Evolutionary conservation across 805 yeast species (phyloP), one percentile per base, ranked within the genome.

Genomic region (Cyberlindnera meyerae): DNA sequence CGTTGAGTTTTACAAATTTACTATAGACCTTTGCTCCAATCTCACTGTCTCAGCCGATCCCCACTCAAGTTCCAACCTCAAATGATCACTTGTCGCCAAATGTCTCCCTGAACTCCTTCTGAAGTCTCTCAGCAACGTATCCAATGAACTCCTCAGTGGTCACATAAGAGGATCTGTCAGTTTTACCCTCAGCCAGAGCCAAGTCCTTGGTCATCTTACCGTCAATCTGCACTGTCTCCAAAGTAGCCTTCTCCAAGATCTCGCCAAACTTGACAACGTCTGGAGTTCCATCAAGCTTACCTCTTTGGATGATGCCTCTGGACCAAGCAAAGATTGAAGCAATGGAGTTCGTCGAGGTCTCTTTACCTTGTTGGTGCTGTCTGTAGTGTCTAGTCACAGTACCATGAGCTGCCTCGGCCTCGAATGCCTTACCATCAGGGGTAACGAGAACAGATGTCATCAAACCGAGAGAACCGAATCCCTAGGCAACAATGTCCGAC

Each of bases 371-470:
- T 68, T 90, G 97, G 65, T 86, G 87, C 66, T 82, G 93, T 70
- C 97, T 83, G 70, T 74, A 90, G 63, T 90, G 97, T 69, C 97
- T 84, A 31, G 97, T 90, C 52, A 90, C 97, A 11, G 97, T 90
- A 39, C 97, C 97, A 62, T 90, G 97, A n/a, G 97, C 97, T 42
- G 97, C 97, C 71, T 90, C 97, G 37, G 88, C 70, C 70, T 90
- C 97, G 61, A 86, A 89, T 11, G 96, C 81, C 69, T 84, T 85
- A 18, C 97, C 97, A 63, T 90, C 97, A 34, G 97, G 94, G n/a
- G 97, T 79, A 57, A 88, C 77, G 51, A 90, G 75, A n/a, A 87
- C 95, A 3, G 97, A 90, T 22, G 97, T 88, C 97, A 90, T 90
- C 52, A 90, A 74, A 29, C 97, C 97, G 49, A 90, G 72, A 14